Evolutionary conservation across 345 rosid species (phyloP).

Genomic region (Gynandropsis gynandra): DNA sequence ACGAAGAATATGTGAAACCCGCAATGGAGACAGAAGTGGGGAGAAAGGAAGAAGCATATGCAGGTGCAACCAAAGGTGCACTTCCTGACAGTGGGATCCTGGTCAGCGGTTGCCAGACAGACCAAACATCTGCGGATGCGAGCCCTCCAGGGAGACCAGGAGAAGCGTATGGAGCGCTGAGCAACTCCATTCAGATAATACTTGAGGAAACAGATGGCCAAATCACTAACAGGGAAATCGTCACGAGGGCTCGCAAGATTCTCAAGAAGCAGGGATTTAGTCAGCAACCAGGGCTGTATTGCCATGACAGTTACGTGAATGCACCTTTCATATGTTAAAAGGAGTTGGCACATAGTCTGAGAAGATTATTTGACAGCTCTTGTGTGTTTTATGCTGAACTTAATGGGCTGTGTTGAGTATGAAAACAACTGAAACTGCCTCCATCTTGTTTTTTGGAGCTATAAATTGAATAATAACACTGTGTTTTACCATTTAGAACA

Average conservation of each 20-base stretch:
- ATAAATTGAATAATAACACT: too few relatives aligned
- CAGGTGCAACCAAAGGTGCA: slow-evolving; percentile 47
- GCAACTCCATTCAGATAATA: slow-evolving; percentile 72
- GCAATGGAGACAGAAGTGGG: slow-evolving; percentile 60
- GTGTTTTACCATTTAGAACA: too few relatives aligned
- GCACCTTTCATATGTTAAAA: slow-evolving; percentile 34
- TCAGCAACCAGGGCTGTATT: slow-evolving; percentile 53
- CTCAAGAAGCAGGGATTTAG: slow-evolving; percentile 28
- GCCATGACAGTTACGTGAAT: slow-evolving; percentile 32
- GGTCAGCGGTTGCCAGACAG: slow-evolving; percentile 86
- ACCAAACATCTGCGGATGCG: slow-evolving; percentile 94
- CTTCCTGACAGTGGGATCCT: slow-evolving; percentile 67
- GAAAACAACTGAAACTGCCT: too few relatives aligned
- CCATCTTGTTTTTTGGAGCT: too few relatives aligned
- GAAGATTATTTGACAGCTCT: too few relatives aligned
- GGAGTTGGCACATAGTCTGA: too few relatives aligned
- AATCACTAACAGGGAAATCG: slow-evolving; percentile 54
- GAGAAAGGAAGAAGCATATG: slow-evolving; percentile 62
- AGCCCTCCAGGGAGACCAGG: slow-evolving; percentile 49
- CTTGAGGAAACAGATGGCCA: slow-evolving; percentile 46
- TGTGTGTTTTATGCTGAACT: too few relatives aligned
- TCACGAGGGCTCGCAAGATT: slow-evolving; percentile 39
- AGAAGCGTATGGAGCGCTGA: slow-evolving; percentile 83
- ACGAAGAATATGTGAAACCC: slow-evolving; percentile 33
- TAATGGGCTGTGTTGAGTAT: too few relatives aligned